Evolutionary conservation across 345 rosid species (phyloP).

Genomic region (Bretschneidera sinensis): DNA sequence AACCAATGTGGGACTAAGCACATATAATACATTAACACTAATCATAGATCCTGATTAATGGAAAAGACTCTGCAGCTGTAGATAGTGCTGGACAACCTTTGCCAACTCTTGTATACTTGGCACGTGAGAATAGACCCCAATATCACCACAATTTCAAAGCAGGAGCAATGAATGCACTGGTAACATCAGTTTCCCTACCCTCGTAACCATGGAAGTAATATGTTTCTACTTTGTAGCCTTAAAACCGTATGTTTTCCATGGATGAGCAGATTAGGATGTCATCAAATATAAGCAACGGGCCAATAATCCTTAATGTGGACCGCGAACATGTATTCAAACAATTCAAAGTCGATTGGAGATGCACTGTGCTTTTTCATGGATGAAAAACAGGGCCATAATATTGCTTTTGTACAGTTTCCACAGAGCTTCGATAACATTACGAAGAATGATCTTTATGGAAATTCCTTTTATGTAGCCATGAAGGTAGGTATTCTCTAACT

Average conservation of each 20-base stretch:
- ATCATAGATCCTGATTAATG: constrained; percentile 26
- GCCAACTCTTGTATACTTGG: constrained; percentile 42
- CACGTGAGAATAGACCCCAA: constrained; percentile 43
- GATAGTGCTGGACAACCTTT: constrained; percentile 21
- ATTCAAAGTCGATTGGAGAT: constrained; percentile 24
- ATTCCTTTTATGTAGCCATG: background rate
- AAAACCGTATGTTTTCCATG: too few relatives aligned
- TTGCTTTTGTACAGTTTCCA: constrained; percentile 38
- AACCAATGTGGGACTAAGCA: too few relatives aligned
- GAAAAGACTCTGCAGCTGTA: constrained; percentile 19
- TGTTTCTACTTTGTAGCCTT: too few relatives aligned
- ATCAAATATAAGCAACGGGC: constrained; percentile 34
- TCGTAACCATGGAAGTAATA: too few relatives aligned
- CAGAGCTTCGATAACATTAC: constrained; percentile 30
- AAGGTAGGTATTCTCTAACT: constrained; percentile 17
- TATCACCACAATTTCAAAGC: constrained; percentile 47
- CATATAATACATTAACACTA: too few relatives aligned
- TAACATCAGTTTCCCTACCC: too few relatives aligned
- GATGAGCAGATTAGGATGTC: constrained; percentile 35
- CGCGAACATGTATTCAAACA: constrained; percentile 44
- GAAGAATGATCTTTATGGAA: constrained; percentile 30
- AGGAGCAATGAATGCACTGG: constrained; percentile 48
- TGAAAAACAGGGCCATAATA: constrained; percentile 22
- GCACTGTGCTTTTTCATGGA: constrained; percentile 49
- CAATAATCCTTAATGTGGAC: constrained; percentile 38